A percentile compares a stretch with the other conserved stretches of the same genome.
These are phyloP conservation scores for Cryptosporidium canis DNA, from an alignment of 169 alveolate species.

Conservation along the genomic window DNA sequence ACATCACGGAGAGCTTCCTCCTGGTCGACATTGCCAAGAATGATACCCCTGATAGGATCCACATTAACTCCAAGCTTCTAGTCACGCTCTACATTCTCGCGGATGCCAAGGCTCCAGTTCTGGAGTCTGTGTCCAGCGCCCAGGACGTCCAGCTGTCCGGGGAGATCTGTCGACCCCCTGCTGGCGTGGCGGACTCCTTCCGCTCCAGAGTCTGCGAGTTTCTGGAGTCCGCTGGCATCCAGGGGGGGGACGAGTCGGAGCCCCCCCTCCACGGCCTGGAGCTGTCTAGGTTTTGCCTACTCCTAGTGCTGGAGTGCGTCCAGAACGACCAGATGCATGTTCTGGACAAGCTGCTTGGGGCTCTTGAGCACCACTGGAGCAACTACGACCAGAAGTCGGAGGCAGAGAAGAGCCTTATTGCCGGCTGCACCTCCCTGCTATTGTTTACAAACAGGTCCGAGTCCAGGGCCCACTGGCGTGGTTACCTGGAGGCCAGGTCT, in stretches of 20 bases:
- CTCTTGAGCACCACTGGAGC: conserved; percentile 1
- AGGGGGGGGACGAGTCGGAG: not conserved
- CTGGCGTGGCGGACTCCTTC: no score
- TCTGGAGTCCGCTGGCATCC: not conserved
- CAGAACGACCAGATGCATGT: not conserved
- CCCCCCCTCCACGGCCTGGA: not conserved
- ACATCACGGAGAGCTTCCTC: conserved; percentile 13
- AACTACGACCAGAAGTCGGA: not conserved
- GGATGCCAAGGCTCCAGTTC: no score
- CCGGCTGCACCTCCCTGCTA: not conserved
- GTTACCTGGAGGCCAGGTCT: not conserved
- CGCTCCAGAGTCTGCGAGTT: not conserved
- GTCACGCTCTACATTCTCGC: not conserved
- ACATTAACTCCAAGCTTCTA: conserved; percentile 22
- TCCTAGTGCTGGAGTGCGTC: not conserved
- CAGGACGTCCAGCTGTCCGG: not conserved
- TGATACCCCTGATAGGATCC: not conserved
- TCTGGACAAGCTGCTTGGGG: not conserved
- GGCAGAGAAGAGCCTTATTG: not conserved
- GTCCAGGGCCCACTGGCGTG: not conserved
- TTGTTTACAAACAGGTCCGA: not conserved
- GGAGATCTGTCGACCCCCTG: no score
- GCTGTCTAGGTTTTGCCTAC: not conserved
- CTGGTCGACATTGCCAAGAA: not conserved
- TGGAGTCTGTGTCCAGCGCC: no score